phyloP scores from a whole-genome alignment of 1,284 basidiomycete species.

The Butyriboletus appendiculatus region DNA sequence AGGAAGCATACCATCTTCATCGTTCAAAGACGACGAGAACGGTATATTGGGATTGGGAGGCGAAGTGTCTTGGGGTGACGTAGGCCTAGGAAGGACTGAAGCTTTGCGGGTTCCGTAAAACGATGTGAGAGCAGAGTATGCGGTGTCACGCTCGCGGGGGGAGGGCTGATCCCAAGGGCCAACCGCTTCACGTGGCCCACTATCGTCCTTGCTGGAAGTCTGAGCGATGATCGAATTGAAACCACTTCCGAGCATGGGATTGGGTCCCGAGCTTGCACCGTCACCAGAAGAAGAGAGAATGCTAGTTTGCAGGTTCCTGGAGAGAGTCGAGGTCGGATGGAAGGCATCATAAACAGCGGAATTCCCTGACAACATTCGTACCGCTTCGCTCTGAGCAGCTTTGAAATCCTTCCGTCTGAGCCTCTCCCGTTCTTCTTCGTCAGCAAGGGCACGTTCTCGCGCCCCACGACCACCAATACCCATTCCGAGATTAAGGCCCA shows the following conservation, averaged over 20 bases:
- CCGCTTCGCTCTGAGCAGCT: constrained; percentile 24
- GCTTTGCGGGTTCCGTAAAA: constrained; percentile 32
- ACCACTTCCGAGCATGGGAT: constrained; percentile 26
- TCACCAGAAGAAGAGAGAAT: constrained; percentile 30
- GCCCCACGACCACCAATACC: constrained; percentile 47
- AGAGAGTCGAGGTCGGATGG: constrained; percentile 56
- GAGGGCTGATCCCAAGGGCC: constrained; percentile 38
- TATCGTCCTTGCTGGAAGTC: constrained; percentile 28
- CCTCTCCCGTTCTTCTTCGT: constrained; percentile 63
- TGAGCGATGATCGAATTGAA: constrained; percentile 32
- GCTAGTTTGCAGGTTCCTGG: constrained; percentile 25
- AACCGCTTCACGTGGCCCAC: constrained; percentile 20
- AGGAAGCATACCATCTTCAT: constrained; percentile 38
- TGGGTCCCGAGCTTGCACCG: constrained; percentile 16
- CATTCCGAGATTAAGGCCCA: constrained; percentile 40
- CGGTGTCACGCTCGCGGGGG: constrained; percentile 33
- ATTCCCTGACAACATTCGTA: constrained; percentile 46
- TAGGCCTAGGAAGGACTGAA: constrained; percentile 23
- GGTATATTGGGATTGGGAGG: constrained; percentile 24
- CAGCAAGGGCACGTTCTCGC: constrained; percentile 58
- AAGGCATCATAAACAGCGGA: constrained; percentile 70
- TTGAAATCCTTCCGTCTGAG: constrained; percentile 53
- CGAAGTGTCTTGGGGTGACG: constrained; percentile 30
- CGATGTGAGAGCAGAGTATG: constrained; percentile 28
- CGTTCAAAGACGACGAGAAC: constrained; percentile 25